Base-by-base conservation (phyloP, 257 asterid genomes). In the Coffea eugenioides region DNA sequence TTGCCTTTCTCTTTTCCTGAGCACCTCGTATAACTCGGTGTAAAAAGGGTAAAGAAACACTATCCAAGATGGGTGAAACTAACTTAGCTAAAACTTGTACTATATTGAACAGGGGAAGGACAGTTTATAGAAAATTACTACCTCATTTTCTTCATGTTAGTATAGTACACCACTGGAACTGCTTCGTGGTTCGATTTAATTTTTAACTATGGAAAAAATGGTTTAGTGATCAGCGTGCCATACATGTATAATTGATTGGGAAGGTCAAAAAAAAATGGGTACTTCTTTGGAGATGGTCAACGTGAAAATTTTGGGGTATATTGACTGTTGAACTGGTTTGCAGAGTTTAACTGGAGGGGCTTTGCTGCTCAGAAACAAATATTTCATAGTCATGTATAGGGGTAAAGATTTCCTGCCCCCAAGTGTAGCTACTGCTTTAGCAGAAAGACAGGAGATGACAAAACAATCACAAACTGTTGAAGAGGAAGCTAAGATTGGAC, bases 321-420 rank as follows among this genome's bases (percentile, higher is more conserved):
- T 48, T 57, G 67, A 67, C 66, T 54, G 71, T 73, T 82, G 51
- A 62, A n/a, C 59, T 78, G 34, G 18, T 79, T 80, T 67, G 71
- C 87, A 95, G 99, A 84, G 39, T 51, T 85, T 95, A 85, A 95
- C 98, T 54, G 99, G 99, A 77, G 99, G 99, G 66, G 90, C 91
- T 81, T 86, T 95, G 78, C 92, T 95, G 78, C 90, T 95, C 61
- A 92, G 99, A 86, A 95, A 95, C 93, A 95, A 95, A 84, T 95
- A 91, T 84, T 95, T 85, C 91, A 93, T 95, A 80, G 90, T 95
- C 71, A 89, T 95, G 85, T 93, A 93, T 88, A 97, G 99, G 8
- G 99, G 99, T 79, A 95, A 95, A 88, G 99, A 93, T 90, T 95
- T 93, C 81, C 90, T 95, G 54, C 97, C 99, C 25, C 93, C 98